A percentile compares a stretch with the other conserved stretches of the same genome.
Conservation (phyloP, 176 grass and related monocot species). For the Raddia guianensis region DNA sequence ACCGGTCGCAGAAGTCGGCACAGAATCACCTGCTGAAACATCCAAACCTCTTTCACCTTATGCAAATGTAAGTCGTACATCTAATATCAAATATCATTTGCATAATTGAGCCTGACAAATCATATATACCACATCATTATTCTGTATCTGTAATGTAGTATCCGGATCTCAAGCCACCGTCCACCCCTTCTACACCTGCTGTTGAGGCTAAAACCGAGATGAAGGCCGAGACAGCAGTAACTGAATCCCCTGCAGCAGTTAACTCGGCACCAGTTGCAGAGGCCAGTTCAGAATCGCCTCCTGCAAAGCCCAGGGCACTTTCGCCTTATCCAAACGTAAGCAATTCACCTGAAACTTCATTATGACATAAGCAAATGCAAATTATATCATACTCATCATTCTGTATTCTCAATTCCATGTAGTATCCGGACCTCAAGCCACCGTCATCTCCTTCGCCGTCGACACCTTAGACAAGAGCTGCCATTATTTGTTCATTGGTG, state of each 20-base stretch:
- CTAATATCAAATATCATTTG: background rate
- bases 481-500: background rate
- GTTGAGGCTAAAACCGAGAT: slow-evolving; percentile 38
- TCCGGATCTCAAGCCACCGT: slow-evolving; percentile 82
- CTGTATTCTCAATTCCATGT: slow-evolving; percentile 19
- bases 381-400: slow-evolving; percentile 17
- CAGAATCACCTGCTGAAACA: slow-evolving; percentile 35
- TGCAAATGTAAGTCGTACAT: slow-evolving; percentile 59
- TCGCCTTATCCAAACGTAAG: slow-evolving; percentile 86
- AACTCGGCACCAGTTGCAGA: slow-evolving; percentile 47
- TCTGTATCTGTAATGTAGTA: slow-evolving; percentile 58
- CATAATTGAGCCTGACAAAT: slow-evolving; percentile 2
- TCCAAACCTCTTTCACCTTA: slow-evolving; percentile 75
- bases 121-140: slow-evolving; percentile 26
- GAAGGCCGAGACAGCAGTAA: slow-evolving; percentile 33
- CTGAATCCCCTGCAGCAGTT: slow-evolving; percentile 34
- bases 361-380: slow-evolving; percentile 4
- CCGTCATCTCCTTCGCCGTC: slow-evolving; percentile 87
- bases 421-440: slow-evolving; percentile 98
- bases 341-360: slow-evolving; percentile 3
- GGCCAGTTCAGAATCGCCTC: slow-evolving; percentile 30
- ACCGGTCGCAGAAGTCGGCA: slow-evolving; percentile 42
- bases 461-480: slow-evolving; percentile 43
- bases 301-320: slow-evolving; percentile 52
- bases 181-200: slow-evolving; percentile 46